Base-by-base conservation (phyloP, 202 grass and related monocot genomes). In the Schoenoplectus triqueter region DNA sequence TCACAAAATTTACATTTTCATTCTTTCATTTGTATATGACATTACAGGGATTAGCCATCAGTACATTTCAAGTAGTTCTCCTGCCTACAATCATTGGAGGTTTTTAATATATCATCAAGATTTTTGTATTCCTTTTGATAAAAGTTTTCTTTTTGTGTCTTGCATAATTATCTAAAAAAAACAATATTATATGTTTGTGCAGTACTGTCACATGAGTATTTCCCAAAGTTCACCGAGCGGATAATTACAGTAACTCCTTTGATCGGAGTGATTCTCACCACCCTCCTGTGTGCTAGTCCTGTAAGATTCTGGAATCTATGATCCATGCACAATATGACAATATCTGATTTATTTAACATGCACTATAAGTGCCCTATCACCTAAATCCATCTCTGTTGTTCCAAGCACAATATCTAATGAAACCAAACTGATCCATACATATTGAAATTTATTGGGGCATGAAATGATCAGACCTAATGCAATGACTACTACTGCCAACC, bases 41-140 rank as follows among this genome's bases (percentile, higher is more conserved):
- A 83, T 21, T 81, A 5, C 90, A 98, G 93, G 93, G 95, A 71
- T 92, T 98, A 85, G 95, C 95, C 73, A 79, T 95, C 73, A 98
- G 95, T 92, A 98, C 95, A 83, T 98, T 98, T 90, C 95, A 95
- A 88, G 95, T 98, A 18, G 95, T 98, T 86, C 83, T 98, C 48
- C 21, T 98, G 57, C 96, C 96, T 11, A 98, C 96, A 75, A 64
- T 98, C 47, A 54, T 98, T 87, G 96, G 95, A 93, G 95, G 96
- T 98, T 64, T 69, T 39, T 80, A 66, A 60, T 40, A 17, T 39
- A 69, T 78, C 49, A 88, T 81, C 85, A 11, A 72, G 69, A 7
- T 79, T 79, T 84, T 41, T 15, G 69, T 66, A 15, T 85, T 73
- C 6, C 83, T 71, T 88, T 22, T 55, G 81, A 72, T 45, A 52